Evolutionary conservation across 2,329 filamentous ascomycete genomes (phyloP).

Genomic region (Cladosporium sphaerospermum): DNA sequence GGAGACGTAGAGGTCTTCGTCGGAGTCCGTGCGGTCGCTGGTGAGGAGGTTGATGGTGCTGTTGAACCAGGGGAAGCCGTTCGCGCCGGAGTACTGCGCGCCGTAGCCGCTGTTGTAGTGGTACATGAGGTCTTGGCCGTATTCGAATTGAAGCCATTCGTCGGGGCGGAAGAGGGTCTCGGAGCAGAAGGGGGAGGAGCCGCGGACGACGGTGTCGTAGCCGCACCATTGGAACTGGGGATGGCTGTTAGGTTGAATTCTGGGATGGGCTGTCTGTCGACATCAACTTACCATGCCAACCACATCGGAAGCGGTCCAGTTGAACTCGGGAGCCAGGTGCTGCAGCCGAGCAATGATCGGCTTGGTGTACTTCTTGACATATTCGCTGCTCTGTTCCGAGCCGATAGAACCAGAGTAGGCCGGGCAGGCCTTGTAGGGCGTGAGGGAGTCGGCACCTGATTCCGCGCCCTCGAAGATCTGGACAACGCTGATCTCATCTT

Average conservation of each 20-base stretch:
- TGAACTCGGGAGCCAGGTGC: slow-evolving; percentile 49
- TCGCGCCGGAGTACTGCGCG: slow-evolving; percentile 48
- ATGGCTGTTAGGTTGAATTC: too few relatives aligned
- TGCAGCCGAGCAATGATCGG: slow-evolving; percentile 56
- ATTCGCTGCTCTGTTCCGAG: slow-evolving; percentile 43
- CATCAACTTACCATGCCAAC: slow-evolving; percentile 44
- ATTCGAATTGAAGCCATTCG: slow-evolving; percentile 60
- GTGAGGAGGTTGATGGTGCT: slow-evolving; percentile 50
- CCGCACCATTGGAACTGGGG: slow-evolving; percentile 58
- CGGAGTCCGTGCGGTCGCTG: slow-evolving; percentile 33
- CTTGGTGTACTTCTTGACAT: slow-evolving; percentile 48
- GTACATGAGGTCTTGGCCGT: slow-evolving; percentile 62
- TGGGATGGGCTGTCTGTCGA: too few relatives aligned
- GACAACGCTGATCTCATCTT: slow-evolving; percentile 51
- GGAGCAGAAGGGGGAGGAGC: slow-evolving; percentile 57
- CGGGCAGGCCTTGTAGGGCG: slow-evolving; percentile 60
- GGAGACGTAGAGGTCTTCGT: slow-evolving; percentile 58
- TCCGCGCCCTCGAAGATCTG: slow-evolving; percentile 52
- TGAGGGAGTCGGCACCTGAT: slow-evolving; percentile 54
- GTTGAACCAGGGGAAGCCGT: slow-evolving; percentile 63
- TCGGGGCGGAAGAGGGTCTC: slow-evolving; percentile 53
- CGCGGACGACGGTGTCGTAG: slow-evolving; percentile 63
- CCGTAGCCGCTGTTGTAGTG: slow-evolving; percentile 65
- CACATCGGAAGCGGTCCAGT: slow-evolving; percentile 58
- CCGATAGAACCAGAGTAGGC: slow-evolving; percentile 55